phyloP scores from a whole-genome alignment of 2,329 filamentous ascomycete genomes.

The Coleophoma crateriformis region DNA sequence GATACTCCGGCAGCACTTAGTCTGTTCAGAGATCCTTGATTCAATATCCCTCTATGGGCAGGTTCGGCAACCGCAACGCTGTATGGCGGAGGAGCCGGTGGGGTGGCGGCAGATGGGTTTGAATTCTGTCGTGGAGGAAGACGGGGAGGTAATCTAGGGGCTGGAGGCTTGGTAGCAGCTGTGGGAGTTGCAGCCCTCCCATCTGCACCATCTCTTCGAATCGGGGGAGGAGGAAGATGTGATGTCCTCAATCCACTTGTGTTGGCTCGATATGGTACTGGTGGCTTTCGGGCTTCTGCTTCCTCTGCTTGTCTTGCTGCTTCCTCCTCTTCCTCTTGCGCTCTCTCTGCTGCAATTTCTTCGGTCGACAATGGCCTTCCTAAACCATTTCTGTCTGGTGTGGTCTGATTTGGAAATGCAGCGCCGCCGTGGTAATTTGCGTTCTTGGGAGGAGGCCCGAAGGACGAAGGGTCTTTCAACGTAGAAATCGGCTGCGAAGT shows the following conservation, averaged over 20 bases:
- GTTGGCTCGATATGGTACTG: slow-evolving; percentile 55
- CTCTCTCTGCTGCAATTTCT: slow-evolving; percentile 24
- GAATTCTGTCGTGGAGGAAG: slow-evolving; percentile 42
- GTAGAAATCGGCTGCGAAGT: slow-evolving; percentile 46
- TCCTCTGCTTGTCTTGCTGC: slow-evolving; percentile 21
- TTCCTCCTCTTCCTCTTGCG: slow-evolving; percentile 18
- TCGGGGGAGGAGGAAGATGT: slow-evolving; percentile 55
- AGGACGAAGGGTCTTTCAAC: slow-evolving; percentile 58
- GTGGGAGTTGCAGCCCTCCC: slow-evolving; percentile 17
- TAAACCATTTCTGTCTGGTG: slow-evolving; percentile 30
- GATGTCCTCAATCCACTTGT: slow-evolving; percentile 55
- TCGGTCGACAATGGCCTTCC: slow-evolving; percentile 36
- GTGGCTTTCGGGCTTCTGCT: slow-evolving; percentile 24
- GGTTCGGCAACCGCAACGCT: slow-evolving; percentile 13
- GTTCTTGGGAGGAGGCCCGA: slow-evolving; percentile 62
- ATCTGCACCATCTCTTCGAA: slow-evolving; percentile 28
- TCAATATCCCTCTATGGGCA: slow-evolving; percentile 25
- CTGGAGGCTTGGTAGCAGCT: slow-evolving; percentile 22
- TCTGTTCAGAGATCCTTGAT: slow-evolving; percentile 44
- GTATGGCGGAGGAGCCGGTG: slow-evolving; percentile 34
- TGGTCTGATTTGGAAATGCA: slow-evolving; percentile 20
- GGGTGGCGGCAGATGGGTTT: slow-evolving; percentile 18
- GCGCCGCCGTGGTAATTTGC: slow-evolving; percentile 24
- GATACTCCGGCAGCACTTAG: slow-evolving; percentile 58
- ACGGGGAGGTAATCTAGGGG: slow-evolving; percentile 47